Evolutionary conservation across 768 basidiomycete genomes (phyloP), one percentile per base, ranked within the genome.

Genomic region (Cystofilobasidium macerans): DNA sequence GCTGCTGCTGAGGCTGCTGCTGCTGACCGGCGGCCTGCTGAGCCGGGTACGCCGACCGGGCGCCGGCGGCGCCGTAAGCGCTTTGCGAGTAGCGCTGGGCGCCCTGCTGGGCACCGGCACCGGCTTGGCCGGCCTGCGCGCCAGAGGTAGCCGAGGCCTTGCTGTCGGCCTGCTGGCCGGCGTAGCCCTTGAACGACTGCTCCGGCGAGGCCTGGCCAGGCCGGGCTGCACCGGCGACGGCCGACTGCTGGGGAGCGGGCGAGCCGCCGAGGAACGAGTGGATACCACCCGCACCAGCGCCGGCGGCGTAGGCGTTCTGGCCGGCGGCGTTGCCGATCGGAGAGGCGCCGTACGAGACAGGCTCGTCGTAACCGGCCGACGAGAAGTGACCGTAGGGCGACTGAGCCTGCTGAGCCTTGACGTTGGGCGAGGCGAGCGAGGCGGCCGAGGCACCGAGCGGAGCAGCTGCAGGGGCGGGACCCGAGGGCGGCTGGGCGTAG

Each of bases 31-130:
- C 26, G 45, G 45, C 59, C 57, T 69, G 69, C 48, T 68, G 69
- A n/a, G 48, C n/a, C 24, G 48, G 48, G 48, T 54, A 54, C 33
- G 64, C 26, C 62, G 45, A 48, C 28, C 68, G 24, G 54, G 59
- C 28, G 62, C 43, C 48, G 62, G 71, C 24, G 53, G 66, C 59
- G 71, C 71, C 33, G 40, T 57, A 18, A 70, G 71, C 20, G 70
- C 69, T n/a, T n/a, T n/a, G n/a, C n/a, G n/a, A n/a, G 67, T 67
- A 51, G 28, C 28, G 28, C 51, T 54, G 51, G 4, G 16, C 18
- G 14, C 51, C 51, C 28, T 54, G 51, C 51, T 54, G 51, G 72
- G 70, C 54, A 1, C 8, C n/a, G 30, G 28, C 61, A 5, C 1
- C n/a, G 4, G 45, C 28, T 4, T 24, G 38, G 65, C 66, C 45